Percentiles rank a stretch among this genome's conserved stretches.
Conservation (phyloP, 805 yeast genomes). For the Peterozyma toletana region DNA sequence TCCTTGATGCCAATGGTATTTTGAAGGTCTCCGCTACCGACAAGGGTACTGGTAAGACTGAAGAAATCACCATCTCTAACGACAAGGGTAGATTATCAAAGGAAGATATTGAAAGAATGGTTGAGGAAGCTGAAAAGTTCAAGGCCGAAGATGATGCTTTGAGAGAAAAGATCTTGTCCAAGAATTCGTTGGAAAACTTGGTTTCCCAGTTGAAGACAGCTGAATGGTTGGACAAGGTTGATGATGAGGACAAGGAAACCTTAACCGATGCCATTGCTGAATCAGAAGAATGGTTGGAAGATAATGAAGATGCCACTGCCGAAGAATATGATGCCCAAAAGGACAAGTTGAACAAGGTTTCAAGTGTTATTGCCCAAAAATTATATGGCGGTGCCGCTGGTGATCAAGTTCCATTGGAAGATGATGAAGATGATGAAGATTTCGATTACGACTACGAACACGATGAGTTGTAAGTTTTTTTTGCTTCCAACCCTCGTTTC, state of each 20-base stretch:
- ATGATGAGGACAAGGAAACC: conserved; percentile 56
- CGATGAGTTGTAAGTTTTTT: conserved; percentile 42
- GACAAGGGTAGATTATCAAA: conserved; percentile 91
- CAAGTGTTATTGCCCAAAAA: conserved; percentile 89
- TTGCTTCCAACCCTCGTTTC: no score
- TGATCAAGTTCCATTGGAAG: conserved; percentile 20
- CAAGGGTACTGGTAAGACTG: conserved; percentile 90
- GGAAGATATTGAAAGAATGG: conserved; percentile 59
- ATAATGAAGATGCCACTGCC: conserved; percentile 75
- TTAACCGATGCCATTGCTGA: conserved; percentile 70
- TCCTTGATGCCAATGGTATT: conserved; percentile 81
- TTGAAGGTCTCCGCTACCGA: conserved; percentile 83
- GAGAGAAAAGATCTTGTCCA: conserved; percentile 46
- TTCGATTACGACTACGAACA: conserved; percentile 46
- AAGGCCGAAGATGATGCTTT: conserved; percentile 57
- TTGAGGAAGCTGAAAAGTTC: conserved; percentile 55
- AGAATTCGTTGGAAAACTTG: conserved; percentile 50
- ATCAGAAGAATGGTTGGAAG: conserved; percentile 79
- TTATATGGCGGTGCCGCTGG: conserved; percentile 63
- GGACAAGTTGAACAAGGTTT: conserved; percentile 84
- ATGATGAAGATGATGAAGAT: conserved; percentile 37
- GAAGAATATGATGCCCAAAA: conserved; percentile 84
- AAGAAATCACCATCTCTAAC: conserved; percentile 85
- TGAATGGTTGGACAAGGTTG: conserved; percentile 28
- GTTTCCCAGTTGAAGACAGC: conserved; percentile 45